phyloP scores from a whole-genome alignment of 106 monocot species.

The Posidonia australis region DNA sequence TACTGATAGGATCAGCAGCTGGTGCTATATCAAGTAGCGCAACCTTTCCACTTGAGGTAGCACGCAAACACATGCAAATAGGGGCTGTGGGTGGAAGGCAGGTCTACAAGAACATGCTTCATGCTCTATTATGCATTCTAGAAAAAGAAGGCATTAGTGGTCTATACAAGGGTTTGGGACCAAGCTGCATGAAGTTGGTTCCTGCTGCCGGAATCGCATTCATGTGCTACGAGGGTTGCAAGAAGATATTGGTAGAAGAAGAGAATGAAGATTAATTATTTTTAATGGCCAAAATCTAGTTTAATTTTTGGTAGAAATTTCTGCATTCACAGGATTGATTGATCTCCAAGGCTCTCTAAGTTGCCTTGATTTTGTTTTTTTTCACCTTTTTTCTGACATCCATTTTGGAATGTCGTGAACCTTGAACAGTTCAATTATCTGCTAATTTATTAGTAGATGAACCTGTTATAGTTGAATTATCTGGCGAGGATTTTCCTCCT shows the following conservation, averaged over 20 bases:
- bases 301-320: neutral
- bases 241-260: slow-evolving; percentile 73
- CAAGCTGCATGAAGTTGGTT: slow-evolving; percentile 88
- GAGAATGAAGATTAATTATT: slow-evolving; percentile 21
- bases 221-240: slow-evolving; percentile 98
- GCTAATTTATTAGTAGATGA: no score
- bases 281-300: neutral
- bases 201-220: slow-evolving; percentile 96
- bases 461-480: no score
- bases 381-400: no score
- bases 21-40: slow-evolving; percentile 84
- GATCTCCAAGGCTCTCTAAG: no score
- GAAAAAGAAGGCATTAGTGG: slow-evolving; percentile 81
- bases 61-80: slow-evolving; percentile 91
- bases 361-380: no score
- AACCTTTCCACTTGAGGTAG: slow-evolving; percentile 89
- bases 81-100: slow-evolving; percentile 80
- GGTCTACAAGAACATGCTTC: slow-evolving; percentile 88
- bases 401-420: no score
- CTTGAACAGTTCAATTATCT: no score
- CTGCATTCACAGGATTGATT: neutral
- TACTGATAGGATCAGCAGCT: slow-evolving; percentile 84
- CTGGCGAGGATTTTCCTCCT: no score
- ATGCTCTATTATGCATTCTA: slow-evolving; percentile 65
- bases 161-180: slow-evolving; percentile 86